Percentiles rank a stretch among this genome's conserved stretches.
Conservation (phyloP, 305 asterid genomes). For the Fraxinus platypoda region DNA sequence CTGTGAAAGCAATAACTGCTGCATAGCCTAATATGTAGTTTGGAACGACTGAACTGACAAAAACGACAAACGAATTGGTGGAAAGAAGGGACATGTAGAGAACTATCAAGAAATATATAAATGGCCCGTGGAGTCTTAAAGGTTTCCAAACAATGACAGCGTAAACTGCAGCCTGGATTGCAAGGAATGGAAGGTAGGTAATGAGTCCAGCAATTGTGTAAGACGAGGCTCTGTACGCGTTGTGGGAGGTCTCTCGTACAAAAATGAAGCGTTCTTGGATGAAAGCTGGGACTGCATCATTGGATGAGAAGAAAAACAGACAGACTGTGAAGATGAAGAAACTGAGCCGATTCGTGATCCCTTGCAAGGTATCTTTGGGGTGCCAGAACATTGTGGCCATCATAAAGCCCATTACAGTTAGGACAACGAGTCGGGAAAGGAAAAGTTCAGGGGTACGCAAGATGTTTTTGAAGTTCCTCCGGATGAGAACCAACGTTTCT, state of each 20-base stretch:
- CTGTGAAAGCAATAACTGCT: conserved; percentile 85
- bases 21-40: conserved; percentile 82
- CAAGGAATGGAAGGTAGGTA: conserved; percentile 68
- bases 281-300: conserved; percentile 86
- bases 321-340: conserved; percentile 83
- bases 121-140: conserved; percentile 48
- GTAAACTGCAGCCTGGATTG: conserved; percentile 59
- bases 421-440: conserved; percentile 70
- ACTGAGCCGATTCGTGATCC: conserved; percentile 67
- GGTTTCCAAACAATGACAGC: conserved; percentile 70
- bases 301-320: conserved; percentile 82
- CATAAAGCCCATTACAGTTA: conserved; percentile 74
- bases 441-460: conserved; percentile 82
- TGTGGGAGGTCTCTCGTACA: conserved; percentile 78
- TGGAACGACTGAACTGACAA: conserved; percentile 83
- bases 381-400: conserved; percentile 85
- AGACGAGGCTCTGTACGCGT: conserved; percentile 81
- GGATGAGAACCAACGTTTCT: conserved; percentile 70
- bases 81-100: conserved; percentile 66
- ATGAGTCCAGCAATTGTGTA: conserved; percentile 75
- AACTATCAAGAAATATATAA: conserved; percentile 58
- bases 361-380: conserved; percentile 47
- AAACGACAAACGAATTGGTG: conserved; percentile 78
- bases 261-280: conserved; percentile 82
- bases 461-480: conserved; percentile 73